Base-by-base conservation (phyloP, 1,139 yeast species). In the Saccharomycopsis crataegensis region DNA sequence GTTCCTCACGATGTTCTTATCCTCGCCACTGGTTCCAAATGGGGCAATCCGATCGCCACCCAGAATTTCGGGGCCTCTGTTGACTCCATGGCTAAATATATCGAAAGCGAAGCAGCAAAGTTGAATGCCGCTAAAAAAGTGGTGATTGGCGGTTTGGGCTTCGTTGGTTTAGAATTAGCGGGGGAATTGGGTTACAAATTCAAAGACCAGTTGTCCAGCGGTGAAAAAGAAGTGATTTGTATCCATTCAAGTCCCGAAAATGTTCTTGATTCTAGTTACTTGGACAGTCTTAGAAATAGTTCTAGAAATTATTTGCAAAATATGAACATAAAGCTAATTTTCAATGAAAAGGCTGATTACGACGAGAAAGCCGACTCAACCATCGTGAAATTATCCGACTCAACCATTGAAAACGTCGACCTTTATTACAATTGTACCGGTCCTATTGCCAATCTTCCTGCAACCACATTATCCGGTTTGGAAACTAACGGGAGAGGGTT, bases 101-200 rank as follows among this genome's bases (percentile, higher is more conserved):
- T 46, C 17, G 48, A 28, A 8, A 36, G 16, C 5, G 40, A 46
- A 36, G 8, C 5, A n/a, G 38, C 2, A 12, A 36, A 46, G 28
- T 33, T 46, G 48, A 46, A 46, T 8, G 37, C 44, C 6, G 60
- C 61, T 8, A 54, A 59, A 36, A 51, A 58, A 40, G 55, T 61
- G 22, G 60, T 53, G 6, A 33, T 61, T 41, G 54, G 59, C 9
- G 64, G 64, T 22, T 62, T 59, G 6, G 64, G 63, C 9, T 53
- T 57, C 34, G 53, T 53, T 31, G 64, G 64, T 11, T 49, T 53
- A 37, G 64, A 61, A 50, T 43, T 61, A 12, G 58, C 57, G 12
- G 64, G 64, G 9, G 64, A 61, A 48, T 48, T 61, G 16, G 60
- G 59, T 6, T 34, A 49, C 47, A 42, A 22, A 5, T 61, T 52